phyloP scores from a whole-genome alignment of 768 basidiomycete species.

The Serendipita sp. region DNA sequence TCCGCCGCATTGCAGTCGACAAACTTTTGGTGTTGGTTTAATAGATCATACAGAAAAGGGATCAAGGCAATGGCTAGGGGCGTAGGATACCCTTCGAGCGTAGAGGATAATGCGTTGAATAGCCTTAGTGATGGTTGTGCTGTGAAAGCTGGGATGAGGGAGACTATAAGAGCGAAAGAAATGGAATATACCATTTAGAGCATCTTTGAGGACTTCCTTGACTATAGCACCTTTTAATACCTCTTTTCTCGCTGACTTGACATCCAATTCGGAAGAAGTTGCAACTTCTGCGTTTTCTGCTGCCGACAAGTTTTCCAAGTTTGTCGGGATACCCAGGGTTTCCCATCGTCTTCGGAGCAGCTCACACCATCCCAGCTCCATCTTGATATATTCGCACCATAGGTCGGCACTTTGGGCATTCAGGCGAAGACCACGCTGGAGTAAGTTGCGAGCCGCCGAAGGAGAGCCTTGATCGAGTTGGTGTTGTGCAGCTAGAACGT shows the following conservation, averaged over 20 bases:
- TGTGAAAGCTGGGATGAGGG: constrained; percentile 12
- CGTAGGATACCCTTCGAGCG: constrained; percentile 29
- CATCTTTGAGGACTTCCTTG: constrained; percentile 55
- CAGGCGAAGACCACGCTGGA: constrained; percentile 73
- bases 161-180: constrained; percentile 11
- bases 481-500: constrained; percentile 71
- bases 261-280: constrained; percentile 21
- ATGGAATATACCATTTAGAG: constrained; percentile 42
- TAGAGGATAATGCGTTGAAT: constrained; percentile 25
- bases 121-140: constrained; percentile 27
- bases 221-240: constrained; percentile 71
- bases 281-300: constrained; percentile 14
- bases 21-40: constrained; percentile 13
- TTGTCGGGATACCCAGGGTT: constrained; percentile 44
- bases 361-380: constrained; percentile 80
- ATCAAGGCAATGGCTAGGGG: constrained; percentile 24
- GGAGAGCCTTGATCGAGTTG: constrained; percentile 60
- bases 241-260: constrained; percentile 39
- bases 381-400: constrained; percentile 81
- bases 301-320: constrained; percentile 9
- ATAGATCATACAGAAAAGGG: constrained; percentile 8
- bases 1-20: constrained; percentile 24
- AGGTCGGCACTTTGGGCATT: constrained; percentile 54
- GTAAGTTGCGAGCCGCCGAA: constrained; percentile 61
- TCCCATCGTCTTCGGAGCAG: constrained; percentile 63